These are phyloP conservation scores for Fusarium citri DNA, from an alignment of 2,329 filamentous ascomycete genomes.

Conservation along the genomic window DNA sequence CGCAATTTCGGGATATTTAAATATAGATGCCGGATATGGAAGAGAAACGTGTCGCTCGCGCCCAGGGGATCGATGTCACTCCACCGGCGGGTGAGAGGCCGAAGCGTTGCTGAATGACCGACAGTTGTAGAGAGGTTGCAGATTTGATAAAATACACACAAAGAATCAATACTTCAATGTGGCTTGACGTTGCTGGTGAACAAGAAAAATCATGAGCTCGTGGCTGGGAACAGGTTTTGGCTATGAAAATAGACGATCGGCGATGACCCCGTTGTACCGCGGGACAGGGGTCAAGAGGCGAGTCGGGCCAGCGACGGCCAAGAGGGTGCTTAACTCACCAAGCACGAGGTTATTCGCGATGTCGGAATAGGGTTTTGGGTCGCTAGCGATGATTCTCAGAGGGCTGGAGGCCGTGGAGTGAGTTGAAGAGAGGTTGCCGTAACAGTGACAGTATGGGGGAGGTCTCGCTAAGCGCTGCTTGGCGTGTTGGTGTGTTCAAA, in stretches of 20 bases:
- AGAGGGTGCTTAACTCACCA: conserved; percentile 42
- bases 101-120: conserved; percentile 8
- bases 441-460: conserved; percentile 44
- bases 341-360: conserved; percentile 44
- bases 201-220: conserved; percentile 41
- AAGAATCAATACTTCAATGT: conserved; percentile 20
- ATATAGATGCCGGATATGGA: conserved; percentile 29
- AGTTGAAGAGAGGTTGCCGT: conserved; percentile 48
- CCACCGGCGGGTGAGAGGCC: conserved; percentile 27
- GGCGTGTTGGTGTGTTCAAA: conserved; percentile 49
- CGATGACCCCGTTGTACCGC: conserved; percentile 23
- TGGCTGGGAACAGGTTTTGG: conserved; percentile 39
- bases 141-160: conserved; percentile 19
- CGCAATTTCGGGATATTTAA: conserved; percentile 33
- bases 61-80: conserved; percentile 37
- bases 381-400: conserved; percentile 41
- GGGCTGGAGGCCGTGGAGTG: conserved; percentile 38
- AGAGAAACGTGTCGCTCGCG: conserved; percentile 39
- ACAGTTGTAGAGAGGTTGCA: conserved; percentile 3
- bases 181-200: conserved; percentile 30
- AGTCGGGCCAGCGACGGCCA: conserved; percentile 35
- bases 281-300: conserved; percentile 24
- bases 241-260: conserved; percentile 34
- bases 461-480: conserved; percentile 51
- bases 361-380: conserved; percentile 39